Evolutionary conservation across 2,329 filamentous ascomycete species (phyloP), one percentile per base, ranked within the genome.

Genomic region (Tolypocladium ovalisporum): DNA sequence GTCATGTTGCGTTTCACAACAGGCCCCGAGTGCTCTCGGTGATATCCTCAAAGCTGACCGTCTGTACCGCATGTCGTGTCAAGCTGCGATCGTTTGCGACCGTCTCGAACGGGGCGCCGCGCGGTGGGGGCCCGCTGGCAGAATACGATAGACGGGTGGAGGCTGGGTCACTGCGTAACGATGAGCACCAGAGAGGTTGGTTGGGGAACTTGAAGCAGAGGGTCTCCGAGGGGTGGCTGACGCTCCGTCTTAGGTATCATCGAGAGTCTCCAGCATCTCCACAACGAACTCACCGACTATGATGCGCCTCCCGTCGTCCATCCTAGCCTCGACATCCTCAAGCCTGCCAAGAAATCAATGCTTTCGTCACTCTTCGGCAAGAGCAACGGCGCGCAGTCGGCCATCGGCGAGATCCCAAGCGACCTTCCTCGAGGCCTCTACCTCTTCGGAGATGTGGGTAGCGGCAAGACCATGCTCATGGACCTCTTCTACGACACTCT

Each of bases 391-490:
- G 57, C 68, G 57, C 61, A 71, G 65, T 57, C 71, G 58, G 61
- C 71, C 63, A 73, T 79, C 19, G 72, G 74, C 55, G 71, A 75
- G 7, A 88, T 95, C 27, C 85, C 90, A 1, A 73, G 79, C n/a
- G 79, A 87, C 61, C 77, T 97, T 1, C 94, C 94, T 0, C 88
- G 90, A 63, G 94, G 94, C 0, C 75, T 99, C 36, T 99, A 99
- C 72, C 87, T 99, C 71, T 97, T 89, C 67, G 94, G 94, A 58
- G 94, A 99, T 70, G 94, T 99, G 2, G 94, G 94, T 44, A 95
- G 90, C 66, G 94, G 94, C 61, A 99, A 99, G 79, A 99, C 94
- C 2, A 99, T 99, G 94, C 79, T 99, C 68, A 99, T 99, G 94
- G 93, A 99, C 70, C 78, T 99, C 54, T 97, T 97, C 72, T 96